Conservation (phyloP, 2,329 filamentous ascomycete genomes). For the Dactylellina leptospora region DNA sequence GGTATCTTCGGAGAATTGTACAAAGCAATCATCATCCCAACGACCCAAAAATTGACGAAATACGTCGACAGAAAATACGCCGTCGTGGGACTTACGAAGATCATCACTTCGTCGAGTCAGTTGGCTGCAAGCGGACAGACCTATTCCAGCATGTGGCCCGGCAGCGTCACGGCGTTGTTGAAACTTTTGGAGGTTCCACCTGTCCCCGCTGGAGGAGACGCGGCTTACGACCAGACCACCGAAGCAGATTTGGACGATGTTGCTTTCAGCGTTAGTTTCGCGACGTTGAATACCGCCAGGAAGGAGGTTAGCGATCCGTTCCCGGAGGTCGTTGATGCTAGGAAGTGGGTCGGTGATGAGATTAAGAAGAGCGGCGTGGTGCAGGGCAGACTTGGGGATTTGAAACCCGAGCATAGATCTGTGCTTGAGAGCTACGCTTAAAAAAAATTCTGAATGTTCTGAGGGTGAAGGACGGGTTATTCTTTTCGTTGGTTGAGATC, state of each 20-base stretch:
- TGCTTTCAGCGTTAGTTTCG: conserved; percentile 93
- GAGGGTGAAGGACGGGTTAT: background rate
- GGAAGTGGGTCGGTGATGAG: conserved; percentile 73
- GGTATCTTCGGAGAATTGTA: conserved; percentile 85
- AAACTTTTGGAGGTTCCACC: conserved; percentile 90
- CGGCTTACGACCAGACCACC: conserved; percentile 62
- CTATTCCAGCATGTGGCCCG: conserved; percentile 88
- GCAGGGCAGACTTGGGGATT: conserved; percentile 17
- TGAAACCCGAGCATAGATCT: conserved; percentile 5
- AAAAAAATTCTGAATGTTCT: background rate
- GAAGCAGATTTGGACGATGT: conserved; percentile 95
- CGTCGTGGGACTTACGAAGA: conserved; percentile 92
- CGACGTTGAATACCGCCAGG: conserved; percentile 88
- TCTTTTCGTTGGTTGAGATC: background rate
- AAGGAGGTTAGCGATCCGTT: conserved; percentile 79
- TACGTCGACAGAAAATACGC: conserved; percentile 92
- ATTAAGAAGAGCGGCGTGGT: conserved; percentile 49
- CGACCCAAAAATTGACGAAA: conserved; percentile 85
- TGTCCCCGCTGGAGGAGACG: conserved; percentile 68
- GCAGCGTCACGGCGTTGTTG: conserved; percentile 87
- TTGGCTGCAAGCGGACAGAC: conserved; percentile 75
- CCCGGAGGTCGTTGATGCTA: conserved; percentile 82
- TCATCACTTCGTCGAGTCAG: conserved; percentile 78
- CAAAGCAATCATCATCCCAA: conserved; percentile 82
- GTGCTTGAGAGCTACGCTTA: conserved; percentile 44